These are phyloP conservation scores for Chlorella sp. DNA, from an alignment of 139 green algal species.

Conservation along the genomic window DNA sequence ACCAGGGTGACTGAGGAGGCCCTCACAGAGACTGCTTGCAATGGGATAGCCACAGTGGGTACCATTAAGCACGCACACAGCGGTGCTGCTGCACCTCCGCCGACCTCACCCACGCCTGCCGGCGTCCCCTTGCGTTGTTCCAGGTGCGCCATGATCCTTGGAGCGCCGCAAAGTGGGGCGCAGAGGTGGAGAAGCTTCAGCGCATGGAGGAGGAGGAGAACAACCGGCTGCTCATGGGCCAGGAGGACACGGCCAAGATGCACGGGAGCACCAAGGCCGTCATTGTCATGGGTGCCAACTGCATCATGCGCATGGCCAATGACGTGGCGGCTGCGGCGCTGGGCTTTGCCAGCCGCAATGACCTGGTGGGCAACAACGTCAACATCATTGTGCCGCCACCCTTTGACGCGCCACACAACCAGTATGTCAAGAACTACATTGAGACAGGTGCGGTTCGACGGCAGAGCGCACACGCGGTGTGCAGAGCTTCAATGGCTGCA, in stretches of 20 bases:
- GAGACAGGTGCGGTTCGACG: neutral
- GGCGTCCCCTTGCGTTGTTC: too few relatives aligned
- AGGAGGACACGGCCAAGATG: neutral
- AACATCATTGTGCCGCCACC: conserved; percentile 15
- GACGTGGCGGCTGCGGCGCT: neutral
- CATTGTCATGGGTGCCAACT: conserved; percentile 6
- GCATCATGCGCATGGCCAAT: conserved; percentile 6
- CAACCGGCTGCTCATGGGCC: neutral
- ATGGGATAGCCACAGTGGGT: too few relatives aligned
- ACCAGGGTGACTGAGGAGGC: too few relatives aligned
- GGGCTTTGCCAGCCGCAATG: neutral
- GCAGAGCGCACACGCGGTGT: too few relatives aligned
- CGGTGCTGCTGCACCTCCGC: too few relatives aligned
- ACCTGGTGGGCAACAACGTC: neutral
- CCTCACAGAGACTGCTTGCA: too few relatives aligned
- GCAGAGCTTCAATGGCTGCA: too few relatives aligned
- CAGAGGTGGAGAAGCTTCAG: conserved; percentile 8
- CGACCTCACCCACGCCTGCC: too few relatives aligned
- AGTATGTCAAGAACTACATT: neutral
- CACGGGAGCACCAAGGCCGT: neutral
- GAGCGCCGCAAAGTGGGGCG: neutral
- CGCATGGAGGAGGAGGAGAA: conserved; percentile 6
- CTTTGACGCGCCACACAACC: conserved; percentile 6
- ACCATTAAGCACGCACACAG: too few relatives aligned
- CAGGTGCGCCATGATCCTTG: neutral